Percentiles rank a stretch among this genome's conserved stretches.
Conservation (phyloP, 2,329 filamentous ascomycete species). For the Claviceps pusilla region DNA sequence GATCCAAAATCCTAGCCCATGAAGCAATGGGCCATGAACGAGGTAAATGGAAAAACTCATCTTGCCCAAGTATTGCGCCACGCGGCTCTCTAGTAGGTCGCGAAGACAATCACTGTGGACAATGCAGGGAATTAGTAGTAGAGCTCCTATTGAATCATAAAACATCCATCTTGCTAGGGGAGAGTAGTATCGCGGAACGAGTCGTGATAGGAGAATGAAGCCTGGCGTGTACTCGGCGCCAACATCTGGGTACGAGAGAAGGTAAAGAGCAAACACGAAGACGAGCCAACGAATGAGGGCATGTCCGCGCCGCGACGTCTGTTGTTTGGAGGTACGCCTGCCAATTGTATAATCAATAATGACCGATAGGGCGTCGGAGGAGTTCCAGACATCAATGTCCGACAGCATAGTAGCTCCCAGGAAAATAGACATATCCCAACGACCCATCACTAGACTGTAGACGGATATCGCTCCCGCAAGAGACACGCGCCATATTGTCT, state of each 20-base stretch:
- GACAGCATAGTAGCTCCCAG: slow-evolving; percentile 23
- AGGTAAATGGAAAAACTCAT: slow-evolving; percentile 29
- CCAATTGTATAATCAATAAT: not conserved
- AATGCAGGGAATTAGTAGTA: slow-evolving; percentile 21
- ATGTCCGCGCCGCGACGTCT: not conserved
- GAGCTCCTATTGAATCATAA: slow-evolving; percentile 23
- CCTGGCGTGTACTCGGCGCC: slow-evolving; percentile 24
- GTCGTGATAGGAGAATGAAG: slow-evolving; percentile 18
- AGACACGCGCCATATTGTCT: slow-evolving; percentile 18
- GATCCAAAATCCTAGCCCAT: slow-evolving; percentile 44
- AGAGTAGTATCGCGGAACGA: slow-evolving; percentile 22
- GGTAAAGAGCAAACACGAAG: slow-evolving; percentile 20
- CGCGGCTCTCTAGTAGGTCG: slow-evolving; percentile 15
- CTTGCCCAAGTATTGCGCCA: slow-evolving; percentile 23
- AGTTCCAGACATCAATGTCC: slow-evolving; percentile 19
- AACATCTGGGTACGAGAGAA: slow-evolving; percentile 25
- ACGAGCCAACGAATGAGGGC: slow-evolving; percentile 13
- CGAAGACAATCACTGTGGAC: slow-evolving; percentile 18
- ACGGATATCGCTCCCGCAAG: slow-evolving; percentile 16
- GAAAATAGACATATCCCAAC: slow-evolving; percentile 27
- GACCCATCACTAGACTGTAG: slow-evolving; percentile 20
- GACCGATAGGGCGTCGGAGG: not conserved
- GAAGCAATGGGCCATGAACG: slow-evolving; percentile 40
- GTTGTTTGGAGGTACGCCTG: not conserved
- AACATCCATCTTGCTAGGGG: slow-evolving; percentile 25